A percentile compares a stretch with the other conserved stretches of the same genome.
Evolutionary conservation across 108 stramenopile genomes (phyloP).

Genomic region (Pseudonitzschia delicatissima): DNA sequence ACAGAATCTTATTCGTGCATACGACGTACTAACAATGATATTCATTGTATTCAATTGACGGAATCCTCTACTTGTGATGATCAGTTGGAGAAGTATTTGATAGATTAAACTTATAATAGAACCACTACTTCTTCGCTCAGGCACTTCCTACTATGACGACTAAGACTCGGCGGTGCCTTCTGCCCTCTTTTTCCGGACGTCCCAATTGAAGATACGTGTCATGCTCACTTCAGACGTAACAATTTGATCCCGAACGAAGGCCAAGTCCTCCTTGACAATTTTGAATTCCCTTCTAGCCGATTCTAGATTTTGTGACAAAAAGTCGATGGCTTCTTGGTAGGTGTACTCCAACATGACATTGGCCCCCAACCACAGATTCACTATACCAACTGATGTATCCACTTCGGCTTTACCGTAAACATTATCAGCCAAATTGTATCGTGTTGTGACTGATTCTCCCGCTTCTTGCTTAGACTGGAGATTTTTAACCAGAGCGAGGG

Average conservation of each 20-base stretch:
- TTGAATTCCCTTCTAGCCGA: conserved; percentile 59
- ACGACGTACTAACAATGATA: too few species aligned
- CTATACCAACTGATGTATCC: conserved; percentile 73
- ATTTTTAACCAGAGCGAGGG: conserved; percentile 67
- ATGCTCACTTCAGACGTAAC: conserved; percentile 98
- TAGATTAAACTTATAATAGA: too few species aligned
- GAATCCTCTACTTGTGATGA: too few species aligned
- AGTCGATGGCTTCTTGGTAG: conserved; percentile 91
- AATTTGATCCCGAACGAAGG: conserved; percentile 92
- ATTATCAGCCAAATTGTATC: conserved; percentile 94
- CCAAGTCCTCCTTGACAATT: conserved; percentile 87
- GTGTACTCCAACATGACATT: conserved; percentile 99
- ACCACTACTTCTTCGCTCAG: not conserved
- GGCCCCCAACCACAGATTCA: conserved; percentile 98
- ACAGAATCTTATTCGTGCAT: too few species aligned
- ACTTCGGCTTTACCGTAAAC: conserved; percentile 95
- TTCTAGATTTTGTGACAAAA: conserved; percentile 62
- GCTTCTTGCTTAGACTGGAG: conserved; percentile 65
- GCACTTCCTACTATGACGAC: not conserved
- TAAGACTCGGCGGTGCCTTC: conserved; percentile 11
- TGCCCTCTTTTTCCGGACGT: conserved; percentile 79
- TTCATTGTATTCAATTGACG: too few species aligned
- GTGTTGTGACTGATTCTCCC: conserved; percentile 57
- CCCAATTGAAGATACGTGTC: conserved; percentile 96
- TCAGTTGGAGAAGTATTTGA: too few species aligned